phyloP scores from a whole-genome alignment of 2,329 filamentous ascomycete species.

The Diaporthe helianthi region DNA sequence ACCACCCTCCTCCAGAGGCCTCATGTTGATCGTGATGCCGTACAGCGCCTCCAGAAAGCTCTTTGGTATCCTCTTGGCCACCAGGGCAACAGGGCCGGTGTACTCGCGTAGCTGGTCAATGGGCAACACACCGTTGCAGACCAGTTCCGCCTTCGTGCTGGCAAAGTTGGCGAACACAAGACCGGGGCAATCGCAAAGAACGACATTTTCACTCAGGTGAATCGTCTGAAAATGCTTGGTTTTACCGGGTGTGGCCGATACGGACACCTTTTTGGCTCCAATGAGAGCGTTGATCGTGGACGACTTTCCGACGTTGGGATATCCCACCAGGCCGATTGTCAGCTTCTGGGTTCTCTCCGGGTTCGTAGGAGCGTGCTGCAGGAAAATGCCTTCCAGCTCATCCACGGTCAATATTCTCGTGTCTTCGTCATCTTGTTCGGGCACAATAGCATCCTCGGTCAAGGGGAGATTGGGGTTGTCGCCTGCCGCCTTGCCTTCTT shows the following conservation, averaged over 20 bases:
- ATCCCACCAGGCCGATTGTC: constrained; percentile 92
- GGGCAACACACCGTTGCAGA: constrained; percentile 91
- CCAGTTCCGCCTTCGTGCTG: constrained; percentile 93
- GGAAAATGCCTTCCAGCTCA: constrained; percentile 88
- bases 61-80: constrained; percentile 85
- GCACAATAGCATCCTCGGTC: constrained; percentile 49
- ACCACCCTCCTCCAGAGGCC: constrained; percentile 89
- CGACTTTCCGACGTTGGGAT: constrained; percentile 98
- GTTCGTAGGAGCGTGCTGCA: constrained; percentile 69
- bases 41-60: constrained; percentile 91
- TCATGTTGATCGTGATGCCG: constrained; percentile 84
- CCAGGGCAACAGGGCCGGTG: constrained; percentile 82
- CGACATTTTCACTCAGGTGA: constrained; percentile 85
- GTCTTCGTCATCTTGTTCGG: constrained; percentile 59
- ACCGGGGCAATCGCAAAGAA: constrained; percentile 97
- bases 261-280: constrained; percentile 97
- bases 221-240: constrained; percentile 99
- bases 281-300: constrained; percentile 99
- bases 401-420: constrained; percentile 90
- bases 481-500: constrained; percentile 39
- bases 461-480: constrained; percentile 38
- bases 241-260: constrained; percentile 96
- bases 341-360: constrained; percentile 67
- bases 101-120: constrained; percentile 97
- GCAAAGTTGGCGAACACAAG: constrained; percentile 99